Evolutionary conservation across 345 rosid species (phyloP).

Genomic region (Reutealis trisperma): DNA sequence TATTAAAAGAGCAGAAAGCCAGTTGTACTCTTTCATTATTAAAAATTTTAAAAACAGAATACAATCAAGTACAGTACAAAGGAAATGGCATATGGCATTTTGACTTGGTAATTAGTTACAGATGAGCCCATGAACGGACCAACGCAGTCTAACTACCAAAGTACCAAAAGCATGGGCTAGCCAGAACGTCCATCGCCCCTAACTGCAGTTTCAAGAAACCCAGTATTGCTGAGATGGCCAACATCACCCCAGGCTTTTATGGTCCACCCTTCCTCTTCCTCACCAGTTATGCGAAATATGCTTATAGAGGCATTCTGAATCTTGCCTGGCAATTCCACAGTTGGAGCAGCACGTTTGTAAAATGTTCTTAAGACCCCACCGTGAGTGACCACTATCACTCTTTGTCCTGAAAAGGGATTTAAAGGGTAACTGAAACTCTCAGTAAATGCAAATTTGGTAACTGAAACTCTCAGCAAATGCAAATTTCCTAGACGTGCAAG

Average conservation of each 20-base stretch:
- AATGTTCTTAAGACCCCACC: conserved; percentile 16
- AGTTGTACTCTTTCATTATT: no score
- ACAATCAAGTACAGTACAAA: no score
- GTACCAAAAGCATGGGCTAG: not conserved
- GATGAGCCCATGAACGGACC: no score
- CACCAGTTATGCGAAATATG: conserved; percentile 2
- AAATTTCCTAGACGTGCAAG: not conserved
- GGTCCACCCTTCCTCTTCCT: not conserved
- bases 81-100: no score
- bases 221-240: conserved; percentile 14
- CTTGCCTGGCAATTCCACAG: conserved; percentile 8
- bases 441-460: not conserved
- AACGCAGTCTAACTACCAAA: no score
- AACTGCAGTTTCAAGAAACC: conserved; percentile 1
- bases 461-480: not conserved
- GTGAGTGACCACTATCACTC: conserved; percentile 12
- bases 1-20: no score
- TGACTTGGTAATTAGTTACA: no score
- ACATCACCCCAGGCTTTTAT: conserved; percentile 12
- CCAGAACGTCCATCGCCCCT: conserved; percentile 8
- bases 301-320: conserved; percentile 18
- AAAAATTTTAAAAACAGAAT: no score
- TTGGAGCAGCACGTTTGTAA: conserved; percentile 17
- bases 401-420: conserved; percentile 13
- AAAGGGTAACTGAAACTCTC: not conserved